Evolutionary conservation across 306 rosid species (phyloP), one percentile per base, ranked within the genome.

Genomic region (Prunus salicina): DNA sequence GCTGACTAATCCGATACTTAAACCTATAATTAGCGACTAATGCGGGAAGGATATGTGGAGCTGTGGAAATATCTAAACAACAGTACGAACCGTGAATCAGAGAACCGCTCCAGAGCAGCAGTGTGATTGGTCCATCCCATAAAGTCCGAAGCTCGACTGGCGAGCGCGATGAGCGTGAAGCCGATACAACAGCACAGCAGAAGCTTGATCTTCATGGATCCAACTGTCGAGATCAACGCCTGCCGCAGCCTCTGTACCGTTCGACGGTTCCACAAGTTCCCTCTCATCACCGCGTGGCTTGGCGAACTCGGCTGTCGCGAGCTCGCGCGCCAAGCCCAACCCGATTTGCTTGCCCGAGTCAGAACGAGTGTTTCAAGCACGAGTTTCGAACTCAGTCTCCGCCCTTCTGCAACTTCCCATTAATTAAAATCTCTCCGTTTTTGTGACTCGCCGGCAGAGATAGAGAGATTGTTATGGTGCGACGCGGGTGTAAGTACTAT

Each of bases 191-290:
- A 81, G 34, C 80, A 87, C 20, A 92, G 88, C 7, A 89, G 78
- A 81, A 92, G 85, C 87, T 89, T 89, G 88, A 95, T 88, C 92
- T 72, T 95, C 45, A 76, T 50, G 41, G 98, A 93, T 89, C 89
- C 92, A 50, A 88, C 80, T 50, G 93, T 77, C 47, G 84, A 86
- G 84, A 88, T 78, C 75, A 87, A 76, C 47, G 84, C 67, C 76
- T 82, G 85, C 72, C 93, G 91, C 74, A 88, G 83, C 88, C 91
- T 82, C 86, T 82, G 96, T 45, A 85, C 84, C 66, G 81, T 79
- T 76, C 97, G 90, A 76, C 97, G 97, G 77, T 88, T 87, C 18
- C 81, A 66, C 78, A 86, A 79, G 60, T 82, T 84, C 76, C 90
- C 93, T 82, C 97, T 87, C 98, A 86, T 91, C 84, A 55, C 76